phyloP scores from a whole-genome alignment of 495 filamentous ascomycete genomes.

The Lepidopterella palustris region DNA sequence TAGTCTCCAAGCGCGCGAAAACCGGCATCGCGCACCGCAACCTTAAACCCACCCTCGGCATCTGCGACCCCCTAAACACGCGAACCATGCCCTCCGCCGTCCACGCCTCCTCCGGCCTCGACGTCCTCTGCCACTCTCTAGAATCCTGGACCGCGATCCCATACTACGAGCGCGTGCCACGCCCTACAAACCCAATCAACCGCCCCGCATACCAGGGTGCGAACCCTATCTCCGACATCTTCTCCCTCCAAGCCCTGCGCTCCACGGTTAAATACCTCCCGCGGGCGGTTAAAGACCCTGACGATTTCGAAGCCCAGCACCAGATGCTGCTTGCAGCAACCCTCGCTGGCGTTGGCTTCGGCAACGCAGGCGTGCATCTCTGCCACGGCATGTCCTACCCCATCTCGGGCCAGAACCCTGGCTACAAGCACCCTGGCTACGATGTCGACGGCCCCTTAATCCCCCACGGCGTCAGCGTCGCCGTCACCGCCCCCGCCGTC shows the following conservation, averaged over 20 bases:
- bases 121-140: constrained; percentile 88
- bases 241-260: constrained; percentile 74
- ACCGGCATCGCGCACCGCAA: constrained; percentile 92
- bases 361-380: constrained; percentile 93
- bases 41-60: constrained; percentile 90
- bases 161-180: constrained; percentile 72
- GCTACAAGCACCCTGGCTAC: constrained; percentile 83
- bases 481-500: constrained; percentile 88
- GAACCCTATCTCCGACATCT: constrained; percentile 95
- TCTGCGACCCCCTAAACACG: constrained; percentile 94
- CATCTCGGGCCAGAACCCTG: constrained; percentile 87
- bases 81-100: constrained; percentile 91
- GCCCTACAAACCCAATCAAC: constrained; percentile 83
- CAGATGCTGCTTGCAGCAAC: constrained; percentile 95
- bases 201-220: constrained; percentile 94
- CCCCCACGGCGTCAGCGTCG: constrained; percentile 91
- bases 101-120: constrained; percentile 78
- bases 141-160: constrained; percentile 97
- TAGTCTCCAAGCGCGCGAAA: constrained; percentile 80
- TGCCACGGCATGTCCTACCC: constrained; percentile 98
- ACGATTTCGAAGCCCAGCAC: constrained; percentile 82
- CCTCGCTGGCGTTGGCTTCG: constrained; percentile 90
- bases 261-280: constrained; percentile 86
- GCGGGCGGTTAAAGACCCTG: constrained; percentile 74
- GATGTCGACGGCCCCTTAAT: constrained; percentile 68